These are phyloP conservation scores for Neoarthrinium moseri DNA, from an alignment of 2,329 filamentous ascomycete species.

Conservation along the genomic window DNA sequence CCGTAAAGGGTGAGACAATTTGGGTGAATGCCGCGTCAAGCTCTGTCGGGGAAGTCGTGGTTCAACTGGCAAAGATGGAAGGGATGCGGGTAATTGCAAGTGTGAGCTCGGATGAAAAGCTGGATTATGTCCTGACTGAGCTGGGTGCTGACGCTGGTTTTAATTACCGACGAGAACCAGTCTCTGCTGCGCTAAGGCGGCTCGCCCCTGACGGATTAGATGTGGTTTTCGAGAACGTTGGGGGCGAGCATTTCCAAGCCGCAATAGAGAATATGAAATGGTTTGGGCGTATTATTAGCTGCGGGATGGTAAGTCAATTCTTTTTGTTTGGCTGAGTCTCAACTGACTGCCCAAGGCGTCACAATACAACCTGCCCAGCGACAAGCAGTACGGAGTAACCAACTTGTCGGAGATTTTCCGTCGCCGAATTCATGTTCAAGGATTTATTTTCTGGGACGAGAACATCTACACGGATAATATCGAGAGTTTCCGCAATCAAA, in stretches of 20 bases:
- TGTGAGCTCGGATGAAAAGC: not conserved
- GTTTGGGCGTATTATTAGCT: not conserved
- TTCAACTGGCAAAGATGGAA: not conserved
- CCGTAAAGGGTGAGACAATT: not conserved
- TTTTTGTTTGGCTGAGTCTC: not conserved
- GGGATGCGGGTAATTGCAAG: not conserved
- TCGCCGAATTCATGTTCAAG: not conserved
- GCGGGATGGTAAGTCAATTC: not conserved
- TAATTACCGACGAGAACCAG: not conserved
- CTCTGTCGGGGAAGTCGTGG: not conserved
- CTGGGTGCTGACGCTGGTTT: not conserved
- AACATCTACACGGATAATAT: conserved; percentile 2
- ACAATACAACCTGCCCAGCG: conserved; percentile 4
- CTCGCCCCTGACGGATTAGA: not conserved
- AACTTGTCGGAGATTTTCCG: conserved; percentile 8
- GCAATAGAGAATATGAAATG: not conserved
- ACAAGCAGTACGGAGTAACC: conserved; percentile 6
- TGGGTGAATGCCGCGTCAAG: not conserved
- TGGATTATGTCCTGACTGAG: not conserved
- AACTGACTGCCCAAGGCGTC: not conserved
- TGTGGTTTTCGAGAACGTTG: not conserved
- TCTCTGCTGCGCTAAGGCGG: not conserved
- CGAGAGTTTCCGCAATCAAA: conserved; percentile 2
- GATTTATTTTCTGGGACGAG: conserved; percentile 8
- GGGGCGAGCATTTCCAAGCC: not conserved